Base-by-base conservation (phyloP, 2,329 filamentous ascomycete genomes). In the Trematosphaeria pertusa region DNA sequence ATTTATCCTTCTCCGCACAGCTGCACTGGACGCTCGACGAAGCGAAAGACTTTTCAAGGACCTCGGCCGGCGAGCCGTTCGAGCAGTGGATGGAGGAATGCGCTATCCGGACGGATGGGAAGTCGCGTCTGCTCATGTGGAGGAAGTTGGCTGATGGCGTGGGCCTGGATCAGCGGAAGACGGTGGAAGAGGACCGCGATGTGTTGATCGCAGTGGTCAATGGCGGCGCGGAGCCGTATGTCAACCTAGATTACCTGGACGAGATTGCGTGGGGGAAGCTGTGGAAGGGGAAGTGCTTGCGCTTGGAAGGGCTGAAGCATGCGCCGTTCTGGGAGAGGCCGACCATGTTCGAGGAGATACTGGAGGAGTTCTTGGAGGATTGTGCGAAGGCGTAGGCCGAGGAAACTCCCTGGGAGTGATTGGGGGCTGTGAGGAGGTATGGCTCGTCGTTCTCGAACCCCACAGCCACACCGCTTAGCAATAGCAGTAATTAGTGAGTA, bases 271-370 rank as follows among this genome's bases (percentile, higher is more conserved):
- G 58, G 55, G 55, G 39, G 42, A 62, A 47, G 11, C 38, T 69
- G 21, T 69, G 65, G 66, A 54, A 50, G 36, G 59, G 58, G 1
- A 48, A 59, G 48, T 64, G 58, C 37, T n/a, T 65, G 5, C 42
- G 56, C 18, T n/a, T 69, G 36, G 48, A 60, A 10, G 61, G 62
- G 3, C 38, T 54, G 44, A 44, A 54, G 24, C 67, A 70, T 54
- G 61, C 65, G 31, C 66, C 66, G 6, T 69, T 70, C 36, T 70
- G 62, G 61, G 67, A 64, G 40, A 48, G 54, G 39, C 56, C 58
- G 8, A 43, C 43, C 45, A 38, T 28, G 5, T 62, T 59, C 31
- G 58, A 57, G 41, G 30, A 14, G 19, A 7, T 61, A 7, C 32
- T 65, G 11, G 15, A 40, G 33, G 52, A 60, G 32, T 65, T 65